Conservation (phyloP, 2,329 filamentous ascomycete genomes). For the Colletotrichum camelliae region DNA sequence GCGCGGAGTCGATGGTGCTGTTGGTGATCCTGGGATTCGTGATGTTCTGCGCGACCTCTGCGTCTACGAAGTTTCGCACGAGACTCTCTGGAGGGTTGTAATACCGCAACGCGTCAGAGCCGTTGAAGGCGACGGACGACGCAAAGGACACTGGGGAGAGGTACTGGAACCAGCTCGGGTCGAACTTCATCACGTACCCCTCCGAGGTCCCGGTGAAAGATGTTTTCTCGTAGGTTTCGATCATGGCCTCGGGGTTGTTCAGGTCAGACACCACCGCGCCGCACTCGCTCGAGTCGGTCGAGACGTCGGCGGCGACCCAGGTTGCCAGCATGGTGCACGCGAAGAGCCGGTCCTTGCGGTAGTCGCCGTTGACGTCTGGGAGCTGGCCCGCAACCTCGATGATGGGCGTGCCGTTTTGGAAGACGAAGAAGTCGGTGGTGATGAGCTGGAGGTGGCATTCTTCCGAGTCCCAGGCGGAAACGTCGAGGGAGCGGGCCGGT, state of each 20-base stretch:
- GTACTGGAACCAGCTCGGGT: background rate
- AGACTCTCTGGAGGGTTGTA: background rate
- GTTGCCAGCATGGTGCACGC: background rate
- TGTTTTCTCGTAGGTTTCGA: background rate
- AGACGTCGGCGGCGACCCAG: background rate
- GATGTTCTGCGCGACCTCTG: background rate
- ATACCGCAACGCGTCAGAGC: background rate
- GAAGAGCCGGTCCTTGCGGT: background rate
- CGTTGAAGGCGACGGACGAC: fast-evolving
- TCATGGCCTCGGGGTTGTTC: background rate
- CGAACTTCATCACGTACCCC: background rate
- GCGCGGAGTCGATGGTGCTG: background rate
- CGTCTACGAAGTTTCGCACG: background rate
- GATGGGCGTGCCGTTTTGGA: background rate
- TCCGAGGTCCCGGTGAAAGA: background rate
- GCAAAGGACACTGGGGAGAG: background rate
- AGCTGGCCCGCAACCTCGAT: background rate
- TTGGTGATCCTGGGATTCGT: background rate
- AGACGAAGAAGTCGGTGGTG: background rate
- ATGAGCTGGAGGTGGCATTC: background rate
- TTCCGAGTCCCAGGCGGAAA: background rate
- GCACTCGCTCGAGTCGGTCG: background rate
- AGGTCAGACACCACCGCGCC: background rate
- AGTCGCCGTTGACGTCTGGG: background rate
- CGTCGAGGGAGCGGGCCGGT: background rate